phyloP scores from a whole-genome alignment of 139 green algal genomes.

The Picocystis salinarum region DNA sequence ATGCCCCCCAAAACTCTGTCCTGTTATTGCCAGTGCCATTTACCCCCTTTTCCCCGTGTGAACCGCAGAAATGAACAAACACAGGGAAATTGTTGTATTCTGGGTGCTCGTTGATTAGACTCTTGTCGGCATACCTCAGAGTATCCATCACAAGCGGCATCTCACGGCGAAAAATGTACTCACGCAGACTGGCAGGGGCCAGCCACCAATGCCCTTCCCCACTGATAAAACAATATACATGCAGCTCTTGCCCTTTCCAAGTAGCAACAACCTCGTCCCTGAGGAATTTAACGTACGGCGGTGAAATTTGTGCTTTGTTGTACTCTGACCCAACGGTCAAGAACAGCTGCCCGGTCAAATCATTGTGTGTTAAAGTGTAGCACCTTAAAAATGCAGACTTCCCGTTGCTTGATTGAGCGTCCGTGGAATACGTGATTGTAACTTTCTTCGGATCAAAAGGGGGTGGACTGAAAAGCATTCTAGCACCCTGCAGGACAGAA shows the following conservation, averaged over 20 bases:
- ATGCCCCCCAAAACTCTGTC: no score
- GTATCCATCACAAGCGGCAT: conserved; percentile 73
- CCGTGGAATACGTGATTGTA: no score
- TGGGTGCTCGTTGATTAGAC: conserved; percentile 24
- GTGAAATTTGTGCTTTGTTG: conserved; percentile 21
- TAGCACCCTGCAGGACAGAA: conserved; percentile 1
- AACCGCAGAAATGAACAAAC: conserved; percentile 66
- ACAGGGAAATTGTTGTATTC: conserved; percentile 29
- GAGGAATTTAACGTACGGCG: conserved; percentile 35
- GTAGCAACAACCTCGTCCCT: conserved; percentile 72
- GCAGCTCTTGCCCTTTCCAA: conserved; percentile 40
- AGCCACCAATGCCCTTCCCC: conserved; percentile 56
- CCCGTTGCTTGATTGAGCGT: no score
- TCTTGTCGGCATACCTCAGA: conserved; percentile 43
- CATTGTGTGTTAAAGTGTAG: conserved; percentile 88
- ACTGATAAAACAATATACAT: conserved; percentile 78
- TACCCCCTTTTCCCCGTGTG: no score
- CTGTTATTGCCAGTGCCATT: no score
- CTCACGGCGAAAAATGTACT: conserved; percentile 77
- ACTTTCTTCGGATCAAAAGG: conserved; percentile 1
- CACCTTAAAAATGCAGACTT: conserved; percentile 12
- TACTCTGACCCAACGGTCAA: conserved; percentile 53
- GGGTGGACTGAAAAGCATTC: conserved; percentile 38
- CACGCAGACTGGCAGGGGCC: conserved; percentile 50
- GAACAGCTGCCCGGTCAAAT: conserved; percentile 56